Evolutionary conservation across 148 eudicot species (phyloP).

Genomic region (Fallopia convolvulus): DNA sequence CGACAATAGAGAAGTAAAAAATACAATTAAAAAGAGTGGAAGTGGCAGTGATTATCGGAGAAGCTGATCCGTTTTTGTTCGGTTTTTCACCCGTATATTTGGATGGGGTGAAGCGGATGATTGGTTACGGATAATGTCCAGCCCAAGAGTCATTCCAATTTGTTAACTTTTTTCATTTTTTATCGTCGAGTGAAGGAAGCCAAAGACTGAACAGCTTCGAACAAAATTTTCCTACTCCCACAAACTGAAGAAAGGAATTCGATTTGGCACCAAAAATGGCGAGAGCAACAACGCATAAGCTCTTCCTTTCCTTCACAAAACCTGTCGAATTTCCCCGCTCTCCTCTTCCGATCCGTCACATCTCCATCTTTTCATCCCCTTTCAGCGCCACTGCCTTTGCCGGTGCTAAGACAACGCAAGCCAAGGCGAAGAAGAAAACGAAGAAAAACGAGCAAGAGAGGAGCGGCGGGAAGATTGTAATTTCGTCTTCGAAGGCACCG

Average conservation of each 20-base stretch:
- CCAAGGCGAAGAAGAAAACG: conserved; percentile 16
- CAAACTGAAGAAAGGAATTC: not conserved
- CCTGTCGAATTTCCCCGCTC: conserved; percentile 14
- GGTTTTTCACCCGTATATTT: too few species aligned
- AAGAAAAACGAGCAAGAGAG: conserved; percentile 12
- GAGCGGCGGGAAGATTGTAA: not conserved
- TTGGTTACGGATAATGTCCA: too few species aligned
- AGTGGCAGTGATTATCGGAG: too few species aligned
- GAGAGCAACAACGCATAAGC: conserved; percentile 10
- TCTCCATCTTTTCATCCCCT: conserved; percentile 11
- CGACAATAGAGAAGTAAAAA: too few species aligned
- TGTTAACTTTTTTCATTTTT: too few species aligned
- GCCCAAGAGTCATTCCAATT: too few species aligned
- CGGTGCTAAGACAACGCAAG: not conserved
- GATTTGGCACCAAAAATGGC: conserved; percentile 16
- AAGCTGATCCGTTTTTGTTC: too few species aligned
- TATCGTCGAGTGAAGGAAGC: too few species aligned
- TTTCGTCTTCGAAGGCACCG: not conserved
- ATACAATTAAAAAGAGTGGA: too few species aligned
- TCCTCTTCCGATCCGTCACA: conserved; percentile 4
- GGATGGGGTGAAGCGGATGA: too few species aligned
- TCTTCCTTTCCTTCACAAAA: conserved; percentile 15
- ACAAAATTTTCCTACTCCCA: not conserved
- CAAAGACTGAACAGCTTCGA: too few species aligned
- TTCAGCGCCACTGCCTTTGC: conserved; percentile 19